Conservation (phyloP, 2,329 filamentous ascomycete genomes). For the Epichloe scottii region DNA sequence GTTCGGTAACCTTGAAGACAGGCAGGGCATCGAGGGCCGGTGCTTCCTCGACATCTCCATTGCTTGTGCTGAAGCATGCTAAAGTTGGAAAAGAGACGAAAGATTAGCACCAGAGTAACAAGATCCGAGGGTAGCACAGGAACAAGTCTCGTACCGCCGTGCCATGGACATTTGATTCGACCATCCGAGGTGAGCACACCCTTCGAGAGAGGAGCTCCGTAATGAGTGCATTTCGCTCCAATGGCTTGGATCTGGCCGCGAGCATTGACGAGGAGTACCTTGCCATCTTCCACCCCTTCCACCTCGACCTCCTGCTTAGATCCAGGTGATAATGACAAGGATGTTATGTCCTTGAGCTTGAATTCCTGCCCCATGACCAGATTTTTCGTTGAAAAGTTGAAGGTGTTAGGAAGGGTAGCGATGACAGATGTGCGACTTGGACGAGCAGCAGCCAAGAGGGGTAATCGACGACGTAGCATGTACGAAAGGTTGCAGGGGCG, state of each 20-base stretch:
- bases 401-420: background rate
- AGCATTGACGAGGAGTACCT: conserved; percentile 74
- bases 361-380: conserved; percentile 43
- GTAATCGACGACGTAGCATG: conserved; percentile 2
- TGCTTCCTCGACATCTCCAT: conserved; percentile 89
- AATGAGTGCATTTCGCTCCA: conserved; percentile 79
- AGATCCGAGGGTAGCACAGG: background rate
- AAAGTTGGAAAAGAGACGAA: background rate
- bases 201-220: conserved; percentile 78
- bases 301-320: conserved; percentile 85
- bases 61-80: conserved; percentile 87
- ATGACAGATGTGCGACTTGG: background rate
- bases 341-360: conserved; percentile 64
- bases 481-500: background rate
- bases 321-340: conserved; percentile 61
- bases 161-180: conserved; percentile 87
- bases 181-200: conserved; percentile 75
- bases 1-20: conserved; percentile 69
- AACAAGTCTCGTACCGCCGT: conserved; percentile 56
- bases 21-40: conserved; percentile 79
- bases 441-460: background rate
- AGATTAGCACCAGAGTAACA: conserved; percentile 2
- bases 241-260: conserved; percentile 66
- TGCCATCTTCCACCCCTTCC: conserved; percentile 74
- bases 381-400: conserved; percentile 14